These are phyloP conservation scores for Raffaelea ambrosiae DNA, from an alignment of 2,329 filamentous ascomycete species.

Conservation along the genomic window DNA sequence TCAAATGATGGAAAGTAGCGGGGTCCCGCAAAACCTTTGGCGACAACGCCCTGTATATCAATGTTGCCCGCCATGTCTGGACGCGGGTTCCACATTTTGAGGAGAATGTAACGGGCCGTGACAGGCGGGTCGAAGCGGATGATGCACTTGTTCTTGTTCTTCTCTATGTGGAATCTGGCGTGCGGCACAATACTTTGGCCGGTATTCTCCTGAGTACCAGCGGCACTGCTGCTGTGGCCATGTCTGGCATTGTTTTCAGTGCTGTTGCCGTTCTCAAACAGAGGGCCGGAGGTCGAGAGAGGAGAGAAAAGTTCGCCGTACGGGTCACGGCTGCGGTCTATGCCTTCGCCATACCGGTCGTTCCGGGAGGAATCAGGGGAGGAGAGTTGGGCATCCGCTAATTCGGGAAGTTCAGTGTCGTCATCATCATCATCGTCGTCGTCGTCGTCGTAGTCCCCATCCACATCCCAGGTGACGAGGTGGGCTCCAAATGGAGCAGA, in stretches of 20 bases:
- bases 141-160: slow-evolving; percentile 74
- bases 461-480: slow-evolving; percentile 2
- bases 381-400: slow-evolving; percentile 2
- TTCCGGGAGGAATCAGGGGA: slow-evolving; percentile 3
- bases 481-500: not conserved
- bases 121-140: slow-evolving; percentile 79
- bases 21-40: slow-evolving; percentile 76
- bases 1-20: slow-evolving; percentile 70
- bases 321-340: slow-evolving; percentile 18
- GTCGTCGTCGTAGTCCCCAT: not conserved
- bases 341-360: not conserved
- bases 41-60: slow-evolving; percentile 79
- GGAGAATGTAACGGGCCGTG: slow-evolving; percentile 71
- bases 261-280: slow-evolving; percentile 30
- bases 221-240: no score
- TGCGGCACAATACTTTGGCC: slow-evolving; percentile 38
- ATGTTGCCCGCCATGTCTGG: slow-evolving; percentile 62
- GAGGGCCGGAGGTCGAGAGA: no score
- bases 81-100: slow-evolving; percentile 84
- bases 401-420: slow-evolving; percentile 7
- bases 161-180: slow-evolving; percentile 76
- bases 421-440: slow-evolving; percentile 13
- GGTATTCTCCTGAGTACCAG: not conserved
- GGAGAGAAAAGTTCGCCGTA: slow-evolving; percentile 14
- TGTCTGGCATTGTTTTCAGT: slow-evolving; percentile 26